A percentile compares a stretch with the other conserved stretches of the same genome.
These are phyloP conservation scores for Excoecaria agallocha DNA, from an alignment of 345 rosid species.

Conservation along the genomic window DNA sequence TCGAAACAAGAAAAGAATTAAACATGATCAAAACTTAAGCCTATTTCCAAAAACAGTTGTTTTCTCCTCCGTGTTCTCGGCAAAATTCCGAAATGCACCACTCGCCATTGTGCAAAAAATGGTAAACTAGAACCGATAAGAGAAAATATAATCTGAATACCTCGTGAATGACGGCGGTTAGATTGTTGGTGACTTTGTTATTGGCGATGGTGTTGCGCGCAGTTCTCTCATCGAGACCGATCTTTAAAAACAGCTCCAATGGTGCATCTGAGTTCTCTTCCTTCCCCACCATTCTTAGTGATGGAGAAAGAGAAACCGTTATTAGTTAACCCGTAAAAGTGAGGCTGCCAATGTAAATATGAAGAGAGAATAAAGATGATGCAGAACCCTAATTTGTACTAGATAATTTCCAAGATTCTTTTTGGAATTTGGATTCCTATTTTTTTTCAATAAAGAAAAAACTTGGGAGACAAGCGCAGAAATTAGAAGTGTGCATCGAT, in stretches of 20 bases:
- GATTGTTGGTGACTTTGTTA: conserved; percentile 77
- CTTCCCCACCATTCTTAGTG: not conserved
- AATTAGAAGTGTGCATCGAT: too few species aligned
- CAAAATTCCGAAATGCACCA: not conserved
- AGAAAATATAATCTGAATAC: conserved; percentile 27
- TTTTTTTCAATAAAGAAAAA: too few species aligned
- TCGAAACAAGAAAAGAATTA: too few species aligned
- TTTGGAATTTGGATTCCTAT: not conserved
- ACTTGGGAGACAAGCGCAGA: too few species aligned
- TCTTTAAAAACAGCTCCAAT: conserved; percentile 72
- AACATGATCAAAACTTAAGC: too few species aligned
- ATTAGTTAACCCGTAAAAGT: not conserved
- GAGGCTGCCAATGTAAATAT: not conserved
- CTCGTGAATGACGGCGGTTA: conserved; percentile 80
- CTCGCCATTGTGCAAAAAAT: too few species aligned
- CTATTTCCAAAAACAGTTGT: not conserved
- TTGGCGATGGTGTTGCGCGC: conserved; percentile 78
- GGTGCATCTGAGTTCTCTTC: conserved; percentile 17
- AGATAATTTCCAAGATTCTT: not conserved
- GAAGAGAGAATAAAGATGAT: not conserved
- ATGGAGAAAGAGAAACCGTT: not conserved
- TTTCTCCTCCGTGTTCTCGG: not conserved
- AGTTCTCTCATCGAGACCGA: conserved; percentile 79
- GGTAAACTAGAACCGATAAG: not conserved
- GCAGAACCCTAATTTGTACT: conserved; percentile 21